Evolutionary conservation across 257 asterid species (phyloP), one percentile per base, ranked within the genome.

Genomic region (Gynochthodes officinalis): DNA sequence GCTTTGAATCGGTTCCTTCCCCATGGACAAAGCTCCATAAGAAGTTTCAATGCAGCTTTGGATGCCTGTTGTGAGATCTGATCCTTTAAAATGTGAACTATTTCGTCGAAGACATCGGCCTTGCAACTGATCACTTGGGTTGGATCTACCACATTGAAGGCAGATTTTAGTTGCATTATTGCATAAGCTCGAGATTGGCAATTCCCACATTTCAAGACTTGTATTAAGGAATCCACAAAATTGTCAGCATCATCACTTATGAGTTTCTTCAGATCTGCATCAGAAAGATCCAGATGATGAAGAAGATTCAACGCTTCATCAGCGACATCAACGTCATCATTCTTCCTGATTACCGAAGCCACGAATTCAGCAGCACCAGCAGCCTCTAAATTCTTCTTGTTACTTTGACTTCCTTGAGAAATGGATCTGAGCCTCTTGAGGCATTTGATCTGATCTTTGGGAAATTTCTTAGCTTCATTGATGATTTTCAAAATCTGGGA

Each of bases 1-100:
- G 92, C 95, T 42, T 89, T 91, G 40, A 86, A 61, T 35, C 90
- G 73, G 64, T 91, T 91, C 35, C 86, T 79, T 5, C 96, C 96
- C 93, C 90, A 88, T 14, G 89, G 93, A 43, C 88, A 85, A 0
- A 86, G 71, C 68, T 84, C 87, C 25, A 82, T 35, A 0, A 91
- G 88, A 14, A 91, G 77, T 83, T 84, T 86, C 63, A 83, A 66
- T 64, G 93, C 91, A 1, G 85, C 80, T 44, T 84, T 89, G 0
- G 89, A 74, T 12, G 85, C 83, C 59, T 77, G 81, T 13, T 21
- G 62, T 0, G 93, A 86, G 80, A 83, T 71, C 4, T 71, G 73
- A 25, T 85, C 90, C 1, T 35, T 64, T 23, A 91, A 2, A 44
- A 85, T 42, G 25, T 33, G 64, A 11, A 82, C 83, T 13, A 80